Base-by-base conservation (phyloP, 2,329 filamentous ascomycete species). In the Colletotrichum tabaci region DNA sequence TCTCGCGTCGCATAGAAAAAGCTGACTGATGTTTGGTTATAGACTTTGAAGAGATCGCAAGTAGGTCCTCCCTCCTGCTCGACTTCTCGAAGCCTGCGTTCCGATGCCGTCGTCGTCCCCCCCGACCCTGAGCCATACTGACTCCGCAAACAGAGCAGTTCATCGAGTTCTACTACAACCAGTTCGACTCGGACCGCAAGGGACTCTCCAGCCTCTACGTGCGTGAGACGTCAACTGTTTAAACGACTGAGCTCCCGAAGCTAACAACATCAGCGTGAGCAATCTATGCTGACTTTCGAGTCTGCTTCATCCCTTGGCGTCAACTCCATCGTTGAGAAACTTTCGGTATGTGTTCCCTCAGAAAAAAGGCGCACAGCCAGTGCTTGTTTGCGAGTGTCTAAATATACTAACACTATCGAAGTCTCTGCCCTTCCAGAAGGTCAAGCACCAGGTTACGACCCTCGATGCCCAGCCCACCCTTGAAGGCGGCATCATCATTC, bases 281-380 rank as follows among this genome's bases (percentile, higher is more conserved):
- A 92, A 73, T 98, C 96, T 60, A 97, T 98, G 93, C 88, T 98
- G 84, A 98, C 96, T 61, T 98, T 98, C 79, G 94, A 98, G 88
- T 91, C 88, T 57, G 77, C 86, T 55, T 90, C 92, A 16, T 83
- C 89, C 72, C 86, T 90, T 78, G 95, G 96, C 74, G 84, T 85
- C 46, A 79, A 77, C 30, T 80, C 81, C 42, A 98, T 99, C 77
- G 84, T 92, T 66, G 91, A 94, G 82, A 98, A 98, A 88, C 89
- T 98, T 73, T 81, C 83, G 72, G 96, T 98, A 87, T 77, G 90
- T 82, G 55, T 26, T 38, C 53, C 49, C 72, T 38, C 2, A 10
- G 12, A 56, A 2, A 16, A 50, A 26, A 16, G 15, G 13, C n/a
- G 46, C 35, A 26, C 15, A 13, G 4, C 1, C 15, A 52, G 13